These are phyloP conservation scores for Malania oleifera DNA, from an alignment of 164 flowering plant genomes.

Conservation along the genomic window DNA sequence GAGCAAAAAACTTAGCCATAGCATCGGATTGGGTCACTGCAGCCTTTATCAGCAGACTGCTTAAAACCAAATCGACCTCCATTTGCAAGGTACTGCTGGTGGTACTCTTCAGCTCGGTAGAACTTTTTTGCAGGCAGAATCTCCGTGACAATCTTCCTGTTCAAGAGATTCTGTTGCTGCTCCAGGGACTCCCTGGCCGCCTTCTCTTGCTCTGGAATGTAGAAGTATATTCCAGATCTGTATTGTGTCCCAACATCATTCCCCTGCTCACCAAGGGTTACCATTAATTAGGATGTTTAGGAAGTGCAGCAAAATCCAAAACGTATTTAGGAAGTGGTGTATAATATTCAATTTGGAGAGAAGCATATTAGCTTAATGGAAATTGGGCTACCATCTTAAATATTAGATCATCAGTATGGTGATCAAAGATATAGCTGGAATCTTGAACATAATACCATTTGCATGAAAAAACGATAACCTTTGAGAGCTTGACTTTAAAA, in stretches of 20 bases:
- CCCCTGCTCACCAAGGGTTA: conserved; percentile 43
- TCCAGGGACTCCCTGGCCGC: conserved; percentile 63
- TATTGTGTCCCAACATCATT: conserved; percentile 90
- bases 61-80: conserved; percentile 78
- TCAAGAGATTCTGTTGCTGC: conserved; percentile 51
- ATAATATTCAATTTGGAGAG: no score
- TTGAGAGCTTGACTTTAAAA: no score
- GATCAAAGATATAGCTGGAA: no score
- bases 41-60: conserved; percentile 76
- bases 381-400: no score
- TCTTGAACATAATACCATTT: no score
- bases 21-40: conserved; percentile 83
- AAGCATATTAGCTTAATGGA: no score
- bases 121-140: conserved; percentile 88
- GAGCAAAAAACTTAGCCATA: conserved; percentile 28
- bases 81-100: conserved; percentile 85
- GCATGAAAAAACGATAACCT: no score
- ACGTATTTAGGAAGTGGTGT: no score
- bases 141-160: conserved; percentile 77
- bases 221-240: conserved; percentile 88
- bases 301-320: neutral
- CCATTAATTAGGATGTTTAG: neutral
- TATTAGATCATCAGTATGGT: no score
- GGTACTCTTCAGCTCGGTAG: conserved; percentile 89
- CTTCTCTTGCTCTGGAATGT: conserved; percentile 84